These are phyloP conservation scores for Xylaria digitata DNA, from an alignment of 2,329 filamentous ascomycete species.

Conservation along the genomic window DNA sequence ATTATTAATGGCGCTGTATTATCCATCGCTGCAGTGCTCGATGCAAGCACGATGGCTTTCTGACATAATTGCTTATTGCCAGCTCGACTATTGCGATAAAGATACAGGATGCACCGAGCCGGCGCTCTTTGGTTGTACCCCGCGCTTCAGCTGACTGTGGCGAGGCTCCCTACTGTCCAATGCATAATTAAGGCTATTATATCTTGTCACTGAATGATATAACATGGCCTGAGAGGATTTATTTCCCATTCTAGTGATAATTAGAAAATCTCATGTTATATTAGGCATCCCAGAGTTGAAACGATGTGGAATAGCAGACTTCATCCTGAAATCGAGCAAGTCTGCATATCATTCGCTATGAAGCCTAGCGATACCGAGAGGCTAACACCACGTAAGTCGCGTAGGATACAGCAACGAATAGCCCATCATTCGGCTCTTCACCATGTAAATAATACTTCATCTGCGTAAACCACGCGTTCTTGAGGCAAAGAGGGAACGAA, in stretches of 20 bases:
- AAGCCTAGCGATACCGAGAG: neutral
- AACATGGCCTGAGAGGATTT: neutral
- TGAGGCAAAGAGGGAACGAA: too few relatives aligned
- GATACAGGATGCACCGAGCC: neutral
- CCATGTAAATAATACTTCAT: neutral
- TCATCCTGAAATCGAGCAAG: neutral
- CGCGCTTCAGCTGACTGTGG: neutral
- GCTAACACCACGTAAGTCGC: neutral
- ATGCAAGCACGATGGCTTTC: neutral
- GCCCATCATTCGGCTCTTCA: neutral
- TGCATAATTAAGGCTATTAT: neutral
- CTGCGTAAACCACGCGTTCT: neutral
- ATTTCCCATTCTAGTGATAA: neutral
- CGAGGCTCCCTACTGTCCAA: neutral
- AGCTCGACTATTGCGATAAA: neutral
- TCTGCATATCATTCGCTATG: neutral
- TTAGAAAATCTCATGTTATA: neutral
- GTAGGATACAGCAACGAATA: neutral
- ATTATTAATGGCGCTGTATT: neutral
- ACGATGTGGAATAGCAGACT: neutral
- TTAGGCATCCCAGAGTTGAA: neutral
- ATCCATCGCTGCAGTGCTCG: neutral
- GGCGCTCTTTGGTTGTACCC: neutral
- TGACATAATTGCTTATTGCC: neutral
- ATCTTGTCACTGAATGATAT: neutral